phyloP scores from a whole-genome alignment of 495 filamentous ascomycete species.

The Neurospora sp. region DNA sequence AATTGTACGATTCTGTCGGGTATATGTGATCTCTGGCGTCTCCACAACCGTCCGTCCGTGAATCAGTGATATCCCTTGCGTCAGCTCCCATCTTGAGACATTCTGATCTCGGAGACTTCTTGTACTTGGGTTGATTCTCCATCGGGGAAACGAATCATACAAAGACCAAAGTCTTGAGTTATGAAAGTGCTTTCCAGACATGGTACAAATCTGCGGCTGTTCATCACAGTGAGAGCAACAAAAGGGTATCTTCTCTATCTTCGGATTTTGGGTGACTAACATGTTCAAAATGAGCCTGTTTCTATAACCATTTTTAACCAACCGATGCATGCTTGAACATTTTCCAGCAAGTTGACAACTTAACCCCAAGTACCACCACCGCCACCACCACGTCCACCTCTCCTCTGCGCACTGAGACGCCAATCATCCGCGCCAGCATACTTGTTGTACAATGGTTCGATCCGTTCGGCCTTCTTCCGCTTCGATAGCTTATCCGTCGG shows the following conservation, averaged over 20 bases:
- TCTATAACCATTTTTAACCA: background rate
- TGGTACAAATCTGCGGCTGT: background rate
- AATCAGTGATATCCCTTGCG: background rate
- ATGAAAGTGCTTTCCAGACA: background rate
- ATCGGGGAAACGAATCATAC: background rate
- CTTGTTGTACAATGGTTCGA: constrained; percentile 88
- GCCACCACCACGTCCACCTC: constrained; percentile 79
- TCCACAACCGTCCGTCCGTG: background rate
- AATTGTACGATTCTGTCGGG: background rate
- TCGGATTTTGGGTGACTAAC: background rate
- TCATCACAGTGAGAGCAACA: background rate
- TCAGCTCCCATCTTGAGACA: background rate
- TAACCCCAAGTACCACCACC: constrained; percentile 91
- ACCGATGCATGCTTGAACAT: background rate
- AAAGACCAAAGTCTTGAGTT: background rate
- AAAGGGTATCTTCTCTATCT: background rate
- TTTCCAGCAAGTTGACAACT: background rate
- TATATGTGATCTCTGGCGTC: background rate
- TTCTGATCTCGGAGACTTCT: background rate
- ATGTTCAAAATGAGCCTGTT: background rate
- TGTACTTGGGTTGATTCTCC: background rate
- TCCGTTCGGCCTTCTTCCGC: constrained; percentile 86
- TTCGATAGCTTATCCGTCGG: constrained; percentile 80
- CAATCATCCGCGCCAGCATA: constrained; percentile 83
- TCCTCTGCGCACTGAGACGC: constrained; percentile 81